Percentiles rank a stretch among this genome's conserved stretches.
phyloP scores from a whole-genome alignment of 2,329 filamentous ascomycete species.

The Metarhizium rileyi region DNA sequence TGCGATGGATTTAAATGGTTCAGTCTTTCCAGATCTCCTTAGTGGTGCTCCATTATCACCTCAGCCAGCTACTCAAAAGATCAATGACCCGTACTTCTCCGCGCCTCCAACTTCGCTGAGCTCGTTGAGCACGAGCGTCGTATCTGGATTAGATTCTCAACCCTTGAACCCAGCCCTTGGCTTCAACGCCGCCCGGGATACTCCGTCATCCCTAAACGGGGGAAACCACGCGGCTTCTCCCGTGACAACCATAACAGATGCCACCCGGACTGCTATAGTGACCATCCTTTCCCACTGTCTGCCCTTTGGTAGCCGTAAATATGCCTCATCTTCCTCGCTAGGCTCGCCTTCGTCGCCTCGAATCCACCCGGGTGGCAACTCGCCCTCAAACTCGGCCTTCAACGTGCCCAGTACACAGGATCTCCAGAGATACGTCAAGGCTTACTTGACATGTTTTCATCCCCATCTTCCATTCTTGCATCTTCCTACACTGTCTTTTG shows the following conservation, averaged over 20 bases:
- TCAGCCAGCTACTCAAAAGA: slow-evolving; percentile 60
- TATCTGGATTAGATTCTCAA: slow-evolving; percentile 53
- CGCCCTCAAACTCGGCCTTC: slow-evolving; percentile 41
- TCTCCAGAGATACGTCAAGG: slow-evolving; percentile 80
- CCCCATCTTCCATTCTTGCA: slow-evolving; percentile 93
- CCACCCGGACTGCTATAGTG: slow-evolving; percentile 52
- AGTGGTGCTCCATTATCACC: slow-evolving; percentile 66
- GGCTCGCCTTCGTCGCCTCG: slow-evolving; percentile 46
- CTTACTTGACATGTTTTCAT: slow-evolving; percentile 88
- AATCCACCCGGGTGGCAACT: slow-evolving; percentile 35
- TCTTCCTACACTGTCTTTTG: slow-evolving; percentile 83
- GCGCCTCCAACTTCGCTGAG: slow-evolving; percentile 66
- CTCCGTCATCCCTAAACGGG: slow-evolving; percentile 61
- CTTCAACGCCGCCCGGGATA: slow-evolving; percentile 58
- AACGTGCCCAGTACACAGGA: slow-evolving; percentile 72
- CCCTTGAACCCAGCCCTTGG: slow-evolving; percentile 57
- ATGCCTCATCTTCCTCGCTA: slow-evolving; percentile 50
- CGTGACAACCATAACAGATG: slow-evolving; percentile 55
- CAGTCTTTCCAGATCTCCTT: slow-evolving; percentile 69
- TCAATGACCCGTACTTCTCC: slow-evolving; percentile 68
- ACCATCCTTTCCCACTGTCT: slow-evolving; percentile 48
- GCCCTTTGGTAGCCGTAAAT: slow-evolving; percentile 50
- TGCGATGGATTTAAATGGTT: slow-evolving; percentile 62
- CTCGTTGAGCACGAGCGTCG: slow-evolving; percentile 61
- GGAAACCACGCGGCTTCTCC: slow-evolving; percentile 49